Evolutionary conservation across 495 filamentous ascomycete species (phyloP), one percentile per base, ranked within the genome.

Genomic region (Durotheca rogersii): DNA sequence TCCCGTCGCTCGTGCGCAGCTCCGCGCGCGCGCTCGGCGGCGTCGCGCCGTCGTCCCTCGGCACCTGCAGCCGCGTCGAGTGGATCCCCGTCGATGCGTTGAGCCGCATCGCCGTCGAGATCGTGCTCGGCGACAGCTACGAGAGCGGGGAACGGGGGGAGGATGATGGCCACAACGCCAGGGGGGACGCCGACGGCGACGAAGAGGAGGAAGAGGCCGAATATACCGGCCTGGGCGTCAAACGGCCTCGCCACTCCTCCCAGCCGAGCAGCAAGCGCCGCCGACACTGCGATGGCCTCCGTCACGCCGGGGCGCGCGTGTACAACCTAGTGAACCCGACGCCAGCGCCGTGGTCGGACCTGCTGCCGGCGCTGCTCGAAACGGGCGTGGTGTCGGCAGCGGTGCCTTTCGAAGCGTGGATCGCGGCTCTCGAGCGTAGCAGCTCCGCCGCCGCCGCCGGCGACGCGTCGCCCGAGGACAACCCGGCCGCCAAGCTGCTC

Each of bases 71-170:
- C 17, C 38, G 47, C 9, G 44, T 66, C 4, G 63, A 66, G 21
- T 66, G 63, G 63, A 47, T 54, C 12, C 63, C 63, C 0, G 63
- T 61, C 1, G 60, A 66, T n/a, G 53, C 43, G 32, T 38, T 63
- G 1, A 46, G 44, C 3, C 37, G 41, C 34, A 51, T 66, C 21
- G 34, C 64, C 1, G 17, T 53, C 7, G 63, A 66, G 19, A 51
- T 66, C 2, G 36, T 55, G 10, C 54, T 60, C 10, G 59, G 63
- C 11, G 49, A 60, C 0, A 4, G 14, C 5, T 3, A n/a, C 23
- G 27, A 33, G 1, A 30, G 20, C 14, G 19, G 23, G 6, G 27
- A 19, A 1, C 14, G 23, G 1, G 34, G 9, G 6, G 9, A 32
- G 6, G 30, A 6, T 2, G 18, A 31, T 2, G 14, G n/a, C 11